Base-by-base conservation (phyloP, 2,329 filamentous ascomycete genomes). In the Graphiopsis chlorocephala region DNA sequence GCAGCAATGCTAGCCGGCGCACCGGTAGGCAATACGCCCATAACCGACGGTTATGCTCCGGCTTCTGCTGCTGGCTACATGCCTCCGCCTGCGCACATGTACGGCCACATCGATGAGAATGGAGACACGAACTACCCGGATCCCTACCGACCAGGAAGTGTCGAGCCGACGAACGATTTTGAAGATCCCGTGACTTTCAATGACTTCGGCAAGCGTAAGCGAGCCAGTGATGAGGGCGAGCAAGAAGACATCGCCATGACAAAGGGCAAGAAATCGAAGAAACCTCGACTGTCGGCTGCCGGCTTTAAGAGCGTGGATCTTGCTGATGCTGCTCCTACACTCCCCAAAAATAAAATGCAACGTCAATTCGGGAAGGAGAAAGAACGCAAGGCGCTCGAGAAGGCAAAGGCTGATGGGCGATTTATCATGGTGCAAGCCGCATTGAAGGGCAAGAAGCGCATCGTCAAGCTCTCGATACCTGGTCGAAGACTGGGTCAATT, bases 291-390 rank as follows among this genome's bases (percentile, higher is more conserved):
- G 62, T 72, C 66, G 64, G 76, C 66, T 55, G 73, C 72, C 20
- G 73, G 73, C 15, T 75, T 75, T 63, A 67, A 68, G 15, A 74
- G 71, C 3, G 68, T 68, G 23, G 73, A 75, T 61, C 66, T 75
- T 12, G 73, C 72, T 28, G 72, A 75, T 20, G 63, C 66, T 20
- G 69, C 66, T 15, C 59, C 72, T 4, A 65, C 65, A 28, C 73
- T 70, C 25, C 70, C 75, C 68, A 81, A 79, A 70, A 81, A 75
- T 50, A 76, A 78, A 28, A 78, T 80, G 11, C 80, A 80, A 11
- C 76, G 79, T 55, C 78, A 83, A 63, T 83, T 81, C 64, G 78
- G 81, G 65, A 79, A 79, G 61, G 78, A 82, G 67, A 77, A 82
- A 53, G 77, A 83, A 68, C 71, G 72, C 8, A 77, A 76, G 56